phyloP scores from a whole-genome alignment of 306 rosid species.

The Ormosia semicastrata region DNA sequence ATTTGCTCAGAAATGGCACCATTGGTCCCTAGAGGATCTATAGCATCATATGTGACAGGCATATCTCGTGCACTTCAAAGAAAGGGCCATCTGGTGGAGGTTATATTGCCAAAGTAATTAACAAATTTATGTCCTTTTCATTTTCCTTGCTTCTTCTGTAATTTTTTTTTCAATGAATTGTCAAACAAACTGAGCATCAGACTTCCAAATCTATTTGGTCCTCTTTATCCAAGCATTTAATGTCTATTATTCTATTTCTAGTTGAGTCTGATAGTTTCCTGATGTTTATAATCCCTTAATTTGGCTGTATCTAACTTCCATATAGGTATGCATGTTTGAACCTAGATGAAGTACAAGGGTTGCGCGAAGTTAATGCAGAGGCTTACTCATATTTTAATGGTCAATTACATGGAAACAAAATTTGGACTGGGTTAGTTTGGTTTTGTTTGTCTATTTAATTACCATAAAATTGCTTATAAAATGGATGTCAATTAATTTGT shows the following conservation, averaged over 20 bases:
- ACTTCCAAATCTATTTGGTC: conserved; percentile 23
- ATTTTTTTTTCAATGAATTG: conserved; percentile 7
- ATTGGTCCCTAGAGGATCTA: conserved; percentile 64
- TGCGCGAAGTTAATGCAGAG: conserved; percentile 57
- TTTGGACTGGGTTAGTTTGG: conserved; percentile 81
- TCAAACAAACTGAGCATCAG: background rate
- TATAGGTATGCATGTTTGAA: conserved; percentile 64
- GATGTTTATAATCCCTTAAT: conserved; percentile 25
- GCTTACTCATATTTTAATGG: conserved; percentile 80
- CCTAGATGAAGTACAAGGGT: conserved; percentile 69
- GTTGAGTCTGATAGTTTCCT: background rate
- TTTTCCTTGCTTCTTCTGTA: conserved; percentile 18
- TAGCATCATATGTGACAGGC: conserved; percentile 85
- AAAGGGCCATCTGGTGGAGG: conserved; percentile 89
- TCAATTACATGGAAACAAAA: conserved; percentile 73
- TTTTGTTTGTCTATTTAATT: background rate
- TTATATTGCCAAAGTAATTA: conserved; percentile 86
- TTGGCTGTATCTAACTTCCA: conserved; percentile 27
- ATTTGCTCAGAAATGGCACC: conserved; percentile 93
- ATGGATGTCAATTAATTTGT: conserved; percentile 1
- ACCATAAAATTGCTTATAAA: background rate
- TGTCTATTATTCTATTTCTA: background rate
- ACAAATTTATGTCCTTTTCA: conserved; percentile 2
- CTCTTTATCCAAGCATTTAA: background rate
- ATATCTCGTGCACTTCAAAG: conserved; percentile 83